A percentile compares a stretch with the other conserved stretches of the same genome.
phyloP scores from a whole-genome alignment of 2,329 filamentous ascomycete genomes.

The Calonectria hongkongensis region DNA sequence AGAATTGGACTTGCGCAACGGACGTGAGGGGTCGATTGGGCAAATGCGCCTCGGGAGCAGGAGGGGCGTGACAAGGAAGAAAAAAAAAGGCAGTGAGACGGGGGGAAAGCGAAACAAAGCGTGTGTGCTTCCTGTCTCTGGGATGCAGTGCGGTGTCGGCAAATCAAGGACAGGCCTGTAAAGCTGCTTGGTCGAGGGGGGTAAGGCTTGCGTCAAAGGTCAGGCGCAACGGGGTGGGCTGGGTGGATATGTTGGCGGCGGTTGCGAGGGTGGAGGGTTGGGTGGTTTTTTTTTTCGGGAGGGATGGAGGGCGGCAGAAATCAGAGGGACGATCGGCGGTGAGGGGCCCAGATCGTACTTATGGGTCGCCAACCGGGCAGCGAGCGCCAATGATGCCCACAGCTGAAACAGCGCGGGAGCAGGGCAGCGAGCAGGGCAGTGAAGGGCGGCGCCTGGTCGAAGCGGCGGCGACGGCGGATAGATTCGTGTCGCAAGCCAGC shows the following conservation, averaged over 20 bases:
- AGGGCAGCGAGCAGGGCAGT: constrained; percentile 10
- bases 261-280: constrained; percentile 37
- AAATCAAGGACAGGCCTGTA: constrained; percentile 40
- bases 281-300: constrained; percentile 34
- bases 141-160: constrained; percentile 40
- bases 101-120: constrained; percentile 51
- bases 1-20: constrained; percentile 54
- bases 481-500: constrained; percentile 14
- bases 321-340: constrained; percentile 53
- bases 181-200: constrained; percentile 49
- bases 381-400: constrained; percentile 39
- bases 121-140: constrained; percentile 29
- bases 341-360: constrained; percentile 55
- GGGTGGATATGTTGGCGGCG: constrained; percentile 37
- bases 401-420: constrained; percentile 40
- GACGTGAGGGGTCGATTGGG: constrained; percentile 52
- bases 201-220: constrained; percentile 53
- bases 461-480: constrained; percentile 19
- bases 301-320: constrained; percentile 54
- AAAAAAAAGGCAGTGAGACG: constrained; percentile 54
- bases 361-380: constrained; percentile 46
- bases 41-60: constrained; percentile 51
- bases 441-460: constrained; percentile 38
- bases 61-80: constrained; percentile 51
- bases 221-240: constrained; percentile 50